Percentiles rank a stretch among this genome's conserved stretches.
These are phyloP conservation scores for Trapa bicornis DNA, from an alignment of 345 rosid genomes.

Conservation along the genomic window DNA sequence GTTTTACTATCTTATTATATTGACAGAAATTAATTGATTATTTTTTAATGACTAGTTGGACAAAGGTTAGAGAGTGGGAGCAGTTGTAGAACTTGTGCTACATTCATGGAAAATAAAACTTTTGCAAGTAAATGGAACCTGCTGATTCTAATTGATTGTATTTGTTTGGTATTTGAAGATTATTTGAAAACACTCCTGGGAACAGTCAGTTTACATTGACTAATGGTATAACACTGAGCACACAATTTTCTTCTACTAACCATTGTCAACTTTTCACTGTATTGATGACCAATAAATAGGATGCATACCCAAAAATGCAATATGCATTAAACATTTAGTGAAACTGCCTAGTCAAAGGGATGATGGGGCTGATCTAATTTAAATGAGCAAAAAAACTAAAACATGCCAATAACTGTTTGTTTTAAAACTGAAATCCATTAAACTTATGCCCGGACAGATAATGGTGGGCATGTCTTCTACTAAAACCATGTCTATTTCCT, in stretches of 20 bases:
- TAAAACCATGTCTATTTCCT: not conserved
- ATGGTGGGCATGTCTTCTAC: not conserved
- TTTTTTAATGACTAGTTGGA: not conserved
- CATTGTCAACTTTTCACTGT: not conserved
- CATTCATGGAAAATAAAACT: too few species aligned
- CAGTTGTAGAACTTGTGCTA: too few species aligned
- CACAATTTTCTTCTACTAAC: not conserved
- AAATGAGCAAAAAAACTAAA: not conserved
- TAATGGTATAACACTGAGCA: not conserved
- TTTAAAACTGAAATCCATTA: not conserved
- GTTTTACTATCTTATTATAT: not conserved
- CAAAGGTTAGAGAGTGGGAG: too few species aligned
- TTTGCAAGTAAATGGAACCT: too few species aligned
- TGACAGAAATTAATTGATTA: not conserved
- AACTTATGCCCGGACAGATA: not conserved
- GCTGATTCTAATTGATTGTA: too few species aligned
- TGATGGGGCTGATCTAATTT: not conserved
- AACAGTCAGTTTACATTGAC: not conserved
- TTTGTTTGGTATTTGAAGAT: too few species aligned
- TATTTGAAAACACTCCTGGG: not conserved
- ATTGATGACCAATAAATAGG: not conserved
- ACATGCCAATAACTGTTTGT: not conserved
- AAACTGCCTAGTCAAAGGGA: not conserved
- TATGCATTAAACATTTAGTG: not conserved
- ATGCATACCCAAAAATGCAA: not conserved